Percentiles rank a stretch among this genome's conserved stretches.
Conservation (phyloP, 495 filamentous ascomycete genomes). For the Penicillium subrubescens region DNA sequence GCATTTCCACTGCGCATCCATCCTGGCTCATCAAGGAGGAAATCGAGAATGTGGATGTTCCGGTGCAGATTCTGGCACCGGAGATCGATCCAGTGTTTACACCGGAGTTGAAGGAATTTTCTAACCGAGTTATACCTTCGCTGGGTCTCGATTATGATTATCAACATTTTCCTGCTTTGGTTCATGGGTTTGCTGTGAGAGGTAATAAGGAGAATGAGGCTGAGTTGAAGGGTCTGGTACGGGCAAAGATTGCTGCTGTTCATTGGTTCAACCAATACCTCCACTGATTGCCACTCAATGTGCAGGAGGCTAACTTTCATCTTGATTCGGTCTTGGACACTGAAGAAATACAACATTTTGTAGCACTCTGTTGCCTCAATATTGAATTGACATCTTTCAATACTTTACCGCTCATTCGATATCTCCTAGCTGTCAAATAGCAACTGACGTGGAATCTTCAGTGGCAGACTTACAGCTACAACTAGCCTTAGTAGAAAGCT, state of each 20-base stretch:
- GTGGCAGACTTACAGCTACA: neutral
- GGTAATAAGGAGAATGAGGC: slow-evolving; percentile 41
- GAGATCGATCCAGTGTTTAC: slow-evolving; percentile 53
- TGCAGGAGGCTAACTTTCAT: neutral
- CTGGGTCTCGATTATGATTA: slow-evolving; percentile 56
- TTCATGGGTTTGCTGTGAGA: slow-evolving; percentile 52
- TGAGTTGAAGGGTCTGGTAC: slow-evolving; percentile 19
- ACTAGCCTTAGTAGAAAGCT: too few species aligned
- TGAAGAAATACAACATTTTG: too few species aligned
- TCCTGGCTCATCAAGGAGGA: slow-evolving; percentile 50
- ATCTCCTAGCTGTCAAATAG: neutral
- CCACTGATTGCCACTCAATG: neutral
- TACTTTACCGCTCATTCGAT: neutral
- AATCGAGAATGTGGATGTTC: slow-evolving; percentile 53
- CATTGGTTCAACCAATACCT: slow-evolving; percentile 21
- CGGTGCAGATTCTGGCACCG: slow-evolving; percentile 60
- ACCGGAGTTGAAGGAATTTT: slow-evolving; percentile 52
- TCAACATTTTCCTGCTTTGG: slow-evolving; percentile 56
- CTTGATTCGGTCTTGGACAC: neutral
- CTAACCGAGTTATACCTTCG: slow-evolving; percentile 44
- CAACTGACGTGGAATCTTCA: neutral
- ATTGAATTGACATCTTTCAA: neutral
- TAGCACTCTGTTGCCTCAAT: neutral
- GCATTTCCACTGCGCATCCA: slow-evolving; percentile 56
- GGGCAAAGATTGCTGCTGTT: slow-evolving; percentile 22